Percentiles rank a stretch among this genome's conserved stretches.
phyloP scores from a whole-genome alignment of 371 early-diverging fungal genomes.

The Rhizomucor miehei region DNA sequence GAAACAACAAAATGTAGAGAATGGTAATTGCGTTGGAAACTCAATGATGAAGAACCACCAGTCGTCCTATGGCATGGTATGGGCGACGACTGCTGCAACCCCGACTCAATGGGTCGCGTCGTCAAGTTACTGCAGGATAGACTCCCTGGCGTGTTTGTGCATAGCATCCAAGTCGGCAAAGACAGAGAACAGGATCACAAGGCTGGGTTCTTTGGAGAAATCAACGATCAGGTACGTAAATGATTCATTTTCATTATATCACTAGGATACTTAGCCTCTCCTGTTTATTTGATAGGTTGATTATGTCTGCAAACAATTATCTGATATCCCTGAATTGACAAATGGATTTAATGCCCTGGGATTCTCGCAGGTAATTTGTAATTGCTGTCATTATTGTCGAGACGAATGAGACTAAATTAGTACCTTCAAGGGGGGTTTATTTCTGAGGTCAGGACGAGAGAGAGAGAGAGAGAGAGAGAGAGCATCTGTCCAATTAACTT shows the following conservation, averaged over 20 bases:
- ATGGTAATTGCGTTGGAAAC: no score
- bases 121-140: slow-evolving; percentile 42
- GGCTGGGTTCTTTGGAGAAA: slow-evolving; percentile 81
- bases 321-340: slow-evolving; percentile 50
- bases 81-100: slow-evolving; percentile 86
- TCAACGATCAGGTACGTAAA: slow-evolving; percentile 63
- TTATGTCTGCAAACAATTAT: slow-evolving; percentile 59
- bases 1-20: no score
- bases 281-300: slow-evolving; percentile 37
- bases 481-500: neutral
- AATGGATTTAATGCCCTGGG: slow-evolving; percentile 89
- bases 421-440: slow-evolving; percentile 52
- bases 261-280: neutral
- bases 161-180: slow-evolving; percentile 71
- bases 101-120: slow-evolving; percentile 66
- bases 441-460: slow-evolving; percentile 42
- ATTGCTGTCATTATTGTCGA: no score
- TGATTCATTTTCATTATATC: slow-evolving; percentile 1
- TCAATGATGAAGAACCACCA: neutral
- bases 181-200: slow-evolving; percentile 65
- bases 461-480: slow-evolving; percentile 3
- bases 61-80: slow-evolving; percentile 88
- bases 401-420: neutral
- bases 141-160: slow-evolving; percentile 71
- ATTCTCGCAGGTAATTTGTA: slow-evolving; percentile 90